Percentiles rank a stretch among this genome's conserved stretches.
phyloP scores from a whole-genome alignment of 257 asterid genomes.

The Forsythia viridissima region DNA sequence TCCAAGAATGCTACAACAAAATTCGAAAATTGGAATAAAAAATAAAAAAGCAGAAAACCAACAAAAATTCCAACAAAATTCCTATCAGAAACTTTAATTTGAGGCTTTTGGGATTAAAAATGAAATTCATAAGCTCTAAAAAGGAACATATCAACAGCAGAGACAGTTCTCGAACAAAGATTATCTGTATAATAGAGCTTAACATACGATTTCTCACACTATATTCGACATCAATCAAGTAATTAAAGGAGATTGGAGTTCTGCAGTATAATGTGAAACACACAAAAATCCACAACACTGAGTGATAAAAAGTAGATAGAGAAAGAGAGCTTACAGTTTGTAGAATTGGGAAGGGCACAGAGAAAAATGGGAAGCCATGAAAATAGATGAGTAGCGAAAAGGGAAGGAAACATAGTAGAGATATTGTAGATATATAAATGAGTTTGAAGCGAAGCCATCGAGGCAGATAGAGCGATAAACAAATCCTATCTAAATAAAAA shows the following conservation, averaged over 20 bases:
- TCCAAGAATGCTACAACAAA: neutral
- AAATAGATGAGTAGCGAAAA: conserved; percentile 18
- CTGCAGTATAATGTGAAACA: neutral
- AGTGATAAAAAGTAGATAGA: neutral
- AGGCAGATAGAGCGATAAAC: conserved; percentile 31
- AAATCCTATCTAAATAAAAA: conserved; percentile 1
- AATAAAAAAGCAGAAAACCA: too few species aligned
- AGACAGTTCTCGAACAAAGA: neutral
- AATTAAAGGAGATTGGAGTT: neutral
- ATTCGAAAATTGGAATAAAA: neutral
- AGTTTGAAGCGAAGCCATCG: conserved; percentile 53
- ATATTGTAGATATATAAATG: conserved; percentile 20
- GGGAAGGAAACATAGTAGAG: conserved; percentile 24
- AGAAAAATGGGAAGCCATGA: conserved; percentile 53
- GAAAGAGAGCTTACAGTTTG: conserved; percentile 42
- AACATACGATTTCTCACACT: neutral
- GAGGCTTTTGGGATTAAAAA: neutral
- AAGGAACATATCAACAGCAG: neutral
- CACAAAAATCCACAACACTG: neutral
- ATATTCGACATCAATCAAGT: neutral
- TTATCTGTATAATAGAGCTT: neutral
- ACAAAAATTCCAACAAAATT: neutral
- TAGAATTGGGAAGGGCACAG: conserved; percentile 41
- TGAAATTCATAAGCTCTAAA: neutral
- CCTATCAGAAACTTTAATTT: neutral